phyloP scores from a whole-genome alignment of 257 asterid species.

The Solanum arcanum region DNA sequence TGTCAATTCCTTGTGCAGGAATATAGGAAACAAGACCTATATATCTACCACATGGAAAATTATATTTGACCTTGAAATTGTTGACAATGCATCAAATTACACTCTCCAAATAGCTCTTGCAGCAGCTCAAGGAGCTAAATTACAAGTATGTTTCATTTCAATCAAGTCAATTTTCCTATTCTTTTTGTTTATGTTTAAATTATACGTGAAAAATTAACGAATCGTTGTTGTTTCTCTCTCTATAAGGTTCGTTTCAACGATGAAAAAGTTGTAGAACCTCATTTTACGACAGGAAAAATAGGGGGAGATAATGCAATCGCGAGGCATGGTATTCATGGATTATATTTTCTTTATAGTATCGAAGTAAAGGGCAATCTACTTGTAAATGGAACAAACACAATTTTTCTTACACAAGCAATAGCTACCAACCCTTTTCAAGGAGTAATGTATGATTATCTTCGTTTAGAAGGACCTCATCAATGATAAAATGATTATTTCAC shows the following conservation, averaged over 20 bases:
- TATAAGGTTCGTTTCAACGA: slow-evolving; percentile 36
- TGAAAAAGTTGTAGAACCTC: slow-evolving; percentile 8
- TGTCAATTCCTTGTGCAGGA: slow-evolving; percentile 12
- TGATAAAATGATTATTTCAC: neutral
- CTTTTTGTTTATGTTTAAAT: too few species aligned
- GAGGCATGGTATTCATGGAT: slow-evolving; percentile 34
- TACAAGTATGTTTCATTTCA: slow-evolving; percentile 29
- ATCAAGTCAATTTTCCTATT: too few species aligned
- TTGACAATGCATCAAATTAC: slow-evolving; percentile 21
- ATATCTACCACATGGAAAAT: slow-evolving; percentile 54
- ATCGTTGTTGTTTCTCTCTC: neutral
- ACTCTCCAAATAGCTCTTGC: slow-evolving; percentile 72
- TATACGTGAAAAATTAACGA: neutral
- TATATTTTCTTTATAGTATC: slow-evolving; percentile 11
- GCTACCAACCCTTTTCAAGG: slow-evolving; percentile 7
- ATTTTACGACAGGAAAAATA: slow-evolving; percentile 24
- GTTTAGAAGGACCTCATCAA: slow-evolving; percentile 27
- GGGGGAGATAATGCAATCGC: slow-evolving; percentile 55
- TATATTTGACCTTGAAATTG: slow-evolving; percentile 18
- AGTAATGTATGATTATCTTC: slow-evolving; percentile 48
- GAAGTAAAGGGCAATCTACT: slow-evolving; percentile 13
- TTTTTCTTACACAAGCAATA: slow-evolving; percentile 27
- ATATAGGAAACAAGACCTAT: slow-evolving; percentile 7
- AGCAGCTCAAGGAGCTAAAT: slow-evolving; percentile 35
- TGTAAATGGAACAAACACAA: slow-evolving; percentile 22